Evolutionary conservation across 2,329 filamentous ascomycete species (phyloP).

Genomic region (Sarocladium brachiariae): DNA sequence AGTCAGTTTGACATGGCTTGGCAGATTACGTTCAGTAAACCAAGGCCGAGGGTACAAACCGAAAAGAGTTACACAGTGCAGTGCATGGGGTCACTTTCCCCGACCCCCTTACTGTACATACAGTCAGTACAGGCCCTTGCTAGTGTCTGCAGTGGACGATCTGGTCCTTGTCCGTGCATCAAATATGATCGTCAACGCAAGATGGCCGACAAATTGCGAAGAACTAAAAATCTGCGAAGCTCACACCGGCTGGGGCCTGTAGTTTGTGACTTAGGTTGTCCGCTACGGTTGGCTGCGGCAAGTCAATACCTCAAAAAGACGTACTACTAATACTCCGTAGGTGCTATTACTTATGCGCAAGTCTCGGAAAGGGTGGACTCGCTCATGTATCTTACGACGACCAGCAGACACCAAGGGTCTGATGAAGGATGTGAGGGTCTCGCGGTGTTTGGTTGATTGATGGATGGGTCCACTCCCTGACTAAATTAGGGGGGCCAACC

Average conservation of each 20-base stretch:
- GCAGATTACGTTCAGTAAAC: not conserved
- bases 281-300: too few species aligned
- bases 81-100: too few species aligned
- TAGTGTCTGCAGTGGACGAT: not conserved
- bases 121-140: too few species aligned
- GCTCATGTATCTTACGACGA: not conserved
- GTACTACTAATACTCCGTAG: too few species aligned
- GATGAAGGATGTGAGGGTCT: conserved; percentile 5
- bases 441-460: conserved; percentile 3
- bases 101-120: too few species aligned
- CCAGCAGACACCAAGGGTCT: conserved; percentile 6
- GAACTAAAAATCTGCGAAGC: conserved; percentile 1
- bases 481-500: conserved; percentile 7
- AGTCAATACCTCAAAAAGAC: too few species aligned
- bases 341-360: too few species aligned
- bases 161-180: conserved; percentile 6
- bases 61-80: not conserved
- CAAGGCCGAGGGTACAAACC: not conserved
- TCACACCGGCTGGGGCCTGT: too few species aligned
- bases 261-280: too few species aligned
- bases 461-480: conserved; percentile 5
- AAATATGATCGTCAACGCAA: conserved; percentile 6
- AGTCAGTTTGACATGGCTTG: not conserved
- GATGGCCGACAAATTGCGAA: not conserved
- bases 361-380: conserved; percentile 7